Evolutionary conservation across 768 basidiomycete genomes (phyloP).

Genomic region (Neoboletus brunneissimus): DNA sequence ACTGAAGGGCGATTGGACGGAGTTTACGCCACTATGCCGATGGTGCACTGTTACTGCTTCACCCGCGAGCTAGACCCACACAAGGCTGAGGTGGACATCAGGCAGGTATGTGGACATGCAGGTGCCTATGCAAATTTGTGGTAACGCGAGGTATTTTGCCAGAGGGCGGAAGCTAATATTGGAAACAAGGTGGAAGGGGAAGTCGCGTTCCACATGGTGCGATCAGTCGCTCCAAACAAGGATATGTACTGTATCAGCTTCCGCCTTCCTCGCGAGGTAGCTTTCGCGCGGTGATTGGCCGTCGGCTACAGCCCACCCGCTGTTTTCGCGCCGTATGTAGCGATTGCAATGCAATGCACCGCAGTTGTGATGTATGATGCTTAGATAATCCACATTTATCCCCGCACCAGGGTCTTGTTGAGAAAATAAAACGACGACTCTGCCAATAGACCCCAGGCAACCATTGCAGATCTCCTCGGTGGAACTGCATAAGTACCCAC

Average conservation of each 20-base stretch:
- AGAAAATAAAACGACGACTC: constrained; percentile 5
- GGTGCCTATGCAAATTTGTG: not conserved
- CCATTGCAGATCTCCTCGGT: constrained; percentile 8
- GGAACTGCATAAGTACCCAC: constrained; percentile 19
- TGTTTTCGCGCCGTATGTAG: constrained; percentile 2
- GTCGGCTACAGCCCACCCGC: not conserved
- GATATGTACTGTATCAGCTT: constrained; percentile 98
- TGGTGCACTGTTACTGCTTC: constrained; percentile 96
- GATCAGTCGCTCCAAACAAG: constrained; percentile 93
- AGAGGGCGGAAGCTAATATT: constrained; percentile 74
- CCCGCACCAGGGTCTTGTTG: constrained; percentile 20
- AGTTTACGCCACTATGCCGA: constrained; percentile 60
- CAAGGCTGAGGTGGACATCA: constrained; percentile 74
- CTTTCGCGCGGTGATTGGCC: constrained; percentile 26
- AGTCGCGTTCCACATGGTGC: constrained; percentile 67
- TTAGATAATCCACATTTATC: constrained; percentile 35
- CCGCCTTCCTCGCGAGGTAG: constrained; percentile 52
- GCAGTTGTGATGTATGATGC: constrained; percentile 23
- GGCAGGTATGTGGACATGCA: constrained; percentile 52
- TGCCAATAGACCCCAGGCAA: constrained; percentile 8
- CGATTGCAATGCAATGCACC: not conserved
- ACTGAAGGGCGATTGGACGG: constrained; percentile 44
- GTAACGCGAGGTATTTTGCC: constrained; percentile 20
- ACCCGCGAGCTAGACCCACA: constrained; percentile 75
- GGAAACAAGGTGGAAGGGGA: constrained; percentile 51